Evolutionary conservation across 768 basidiomycete genomes (phyloP).

Genomic region (Panaeolus cyanescens): DNA sequence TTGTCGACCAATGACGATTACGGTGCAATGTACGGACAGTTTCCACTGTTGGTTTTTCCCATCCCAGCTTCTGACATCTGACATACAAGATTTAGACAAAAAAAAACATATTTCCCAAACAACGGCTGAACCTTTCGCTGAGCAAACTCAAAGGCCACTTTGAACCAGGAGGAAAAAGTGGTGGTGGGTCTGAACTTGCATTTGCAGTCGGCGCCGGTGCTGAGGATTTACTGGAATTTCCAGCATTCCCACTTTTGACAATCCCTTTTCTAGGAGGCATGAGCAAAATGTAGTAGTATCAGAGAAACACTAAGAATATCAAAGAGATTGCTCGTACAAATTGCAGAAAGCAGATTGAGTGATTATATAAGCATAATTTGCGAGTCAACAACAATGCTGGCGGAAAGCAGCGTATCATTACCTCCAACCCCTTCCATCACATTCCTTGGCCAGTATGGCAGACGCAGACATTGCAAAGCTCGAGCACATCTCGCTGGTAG

Average conservation of each 20-base stretch:
- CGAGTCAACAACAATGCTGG: not conserved
- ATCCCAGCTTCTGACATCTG: conserved; percentile 87
- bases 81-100: not conserved
- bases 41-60: conserved; percentile 84
- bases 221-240: conserved; percentile 71
- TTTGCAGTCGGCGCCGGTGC: conserved; percentile 21
- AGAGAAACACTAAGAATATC: not conserved
- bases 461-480: conserved; percentile 86
- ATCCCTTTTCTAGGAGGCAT: conserved; percentile 79
- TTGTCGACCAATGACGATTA: conserved; percentile 8
- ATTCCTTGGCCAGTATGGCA: conserved; percentile 43
- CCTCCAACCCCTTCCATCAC: not conserved
- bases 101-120: not conserved
- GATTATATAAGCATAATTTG: not conserved
- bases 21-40: conserved; percentile 47
- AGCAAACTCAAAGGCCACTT: conserved; percentile 83
- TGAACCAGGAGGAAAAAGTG: conserved; percentile 81
- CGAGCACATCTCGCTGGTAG: conserved; percentile 89
- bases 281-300: not conserved
- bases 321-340: not conserved
- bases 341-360: not conserved
- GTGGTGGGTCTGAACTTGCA: conserved; percentile 41
- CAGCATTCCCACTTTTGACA: conserved; percentile 88
- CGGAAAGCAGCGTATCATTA: not conserved
- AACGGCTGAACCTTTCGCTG: conserved; percentile 62